phyloP scores from a whole-genome alignment of 2,329 filamentous ascomycete genomes.

The Venturia oleaginea region DNA sequence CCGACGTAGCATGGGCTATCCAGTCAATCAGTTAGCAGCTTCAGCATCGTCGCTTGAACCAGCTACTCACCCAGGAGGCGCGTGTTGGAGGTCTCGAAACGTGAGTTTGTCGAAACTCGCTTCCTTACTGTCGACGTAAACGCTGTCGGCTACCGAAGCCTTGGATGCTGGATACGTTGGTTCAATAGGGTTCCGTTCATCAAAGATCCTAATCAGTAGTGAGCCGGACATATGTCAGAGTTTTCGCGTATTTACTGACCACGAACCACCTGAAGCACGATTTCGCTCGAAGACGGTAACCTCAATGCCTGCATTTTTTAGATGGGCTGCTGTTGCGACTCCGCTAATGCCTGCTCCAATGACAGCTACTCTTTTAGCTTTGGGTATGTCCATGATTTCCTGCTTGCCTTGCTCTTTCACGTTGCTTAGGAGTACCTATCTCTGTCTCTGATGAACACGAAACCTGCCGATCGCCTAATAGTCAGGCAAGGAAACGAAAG shows the following conservation, averaged over 20 bases:
- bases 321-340: conserved; percentile 27
- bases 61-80: conserved; percentile 35
- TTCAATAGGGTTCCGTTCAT: conserved; percentile 40
- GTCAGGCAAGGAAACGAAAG: neutral
- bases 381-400: conserved; percentile 18
- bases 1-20: conserved; percentile 43
- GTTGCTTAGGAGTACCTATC: neutral
- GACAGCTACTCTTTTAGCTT: conserved; percentile 21
- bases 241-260: conserved; percentile 30
- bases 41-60: neutral
- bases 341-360: conserved; percentile 31
- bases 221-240: neutral
- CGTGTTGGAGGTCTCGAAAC: conserved; percentile 30
- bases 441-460: conserved; percentile 11
- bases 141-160: conserved; percentile 27
- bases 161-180: conserved; percentile 35
- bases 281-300: conserved; percentile 48
- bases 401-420: conserved; percentile 18
- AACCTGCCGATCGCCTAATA: neutral
- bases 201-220: conserved; percentile 35
- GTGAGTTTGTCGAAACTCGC: neutral
- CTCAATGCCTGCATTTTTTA: conserved; percentile 29
- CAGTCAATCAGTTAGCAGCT: conserved; percentile 11
- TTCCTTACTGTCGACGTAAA: neutral
- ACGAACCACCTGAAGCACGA: conserved; percentile 45